A percentile compares a stretch with the other conserved stretches of the same genome.
These are phyloP conservation scores for Amanita phalloides DNA, from an alignment of 768 basidiomycete genomes.

Conservation along the genomic window DNA sequence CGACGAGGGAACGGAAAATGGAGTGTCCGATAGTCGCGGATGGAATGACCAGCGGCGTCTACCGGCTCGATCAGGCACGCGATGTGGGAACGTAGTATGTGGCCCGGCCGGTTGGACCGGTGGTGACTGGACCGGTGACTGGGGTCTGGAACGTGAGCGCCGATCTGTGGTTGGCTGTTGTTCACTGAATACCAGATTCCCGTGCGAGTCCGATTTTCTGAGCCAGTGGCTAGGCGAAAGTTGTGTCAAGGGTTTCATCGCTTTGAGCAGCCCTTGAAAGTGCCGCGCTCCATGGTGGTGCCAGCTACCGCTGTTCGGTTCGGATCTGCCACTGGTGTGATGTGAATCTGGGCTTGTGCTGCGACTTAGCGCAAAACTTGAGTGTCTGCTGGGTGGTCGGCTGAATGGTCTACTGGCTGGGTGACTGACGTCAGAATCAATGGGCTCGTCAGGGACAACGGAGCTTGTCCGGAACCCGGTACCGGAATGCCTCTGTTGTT, in stretches of 20 bases:
- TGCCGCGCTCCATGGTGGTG: conserved; percentile 31
- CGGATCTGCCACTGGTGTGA: background rate
- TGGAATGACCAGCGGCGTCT: background rate
- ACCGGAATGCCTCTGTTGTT: background rate
- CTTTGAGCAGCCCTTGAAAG: conserved; percentile 39
- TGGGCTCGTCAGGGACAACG: background rate
- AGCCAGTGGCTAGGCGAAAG: conserved; percentile 19
- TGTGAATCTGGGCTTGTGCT: conserved; percentile 19
- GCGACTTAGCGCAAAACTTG: conserved; percentile 47
- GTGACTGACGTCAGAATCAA: conserved; percentile 14
- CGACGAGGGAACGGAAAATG: background rate
- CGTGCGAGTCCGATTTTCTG: conserved; percentile 11
- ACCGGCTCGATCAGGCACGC: no score
- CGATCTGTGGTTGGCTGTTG: background rate
- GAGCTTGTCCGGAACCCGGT: background rate
- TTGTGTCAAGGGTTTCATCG: conserved; percentile 52
- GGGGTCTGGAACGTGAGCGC: background rate
- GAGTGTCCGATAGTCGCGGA: background rate
- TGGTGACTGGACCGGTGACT: background rate
- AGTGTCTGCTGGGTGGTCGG: conserved; percentile 21
- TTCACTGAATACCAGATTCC: background rate
- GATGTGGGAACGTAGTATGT: no score
- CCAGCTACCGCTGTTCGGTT: conserved; percentile 9
- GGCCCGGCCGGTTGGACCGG: no score
- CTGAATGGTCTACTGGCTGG: conserved; percentile 16